Evolutionary conservation across 768 basidiomycete genomes (phyloP), one percentile per base, ranked within the genome.

Genomic region (Boletellus sp.): DNA sequence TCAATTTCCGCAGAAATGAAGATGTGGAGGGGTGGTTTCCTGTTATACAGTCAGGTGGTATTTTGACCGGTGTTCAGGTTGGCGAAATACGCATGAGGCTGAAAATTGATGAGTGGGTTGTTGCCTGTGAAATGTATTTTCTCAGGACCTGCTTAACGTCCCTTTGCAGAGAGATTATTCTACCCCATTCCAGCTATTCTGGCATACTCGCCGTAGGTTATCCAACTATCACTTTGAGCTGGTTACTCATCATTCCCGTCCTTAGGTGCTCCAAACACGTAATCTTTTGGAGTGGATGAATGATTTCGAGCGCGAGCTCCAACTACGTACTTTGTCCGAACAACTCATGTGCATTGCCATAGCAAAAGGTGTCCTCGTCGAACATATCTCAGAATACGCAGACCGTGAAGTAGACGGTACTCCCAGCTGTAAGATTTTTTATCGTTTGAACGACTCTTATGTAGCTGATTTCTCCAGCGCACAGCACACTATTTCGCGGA

Each of bases 21-120:
- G 64, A 71, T 4, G 76, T 89, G 6, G 90, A 94, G 62, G 91
- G 91, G 13, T 94, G 88, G 88, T 93, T 84, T 66, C 86, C 90
- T 13, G 79, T 91, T 3, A 70, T 87, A 45, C 76, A 78, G 37
- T 62, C 71, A 36, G 79, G 76, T 34, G 67, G 74, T 10, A 61
- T 74, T 35, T 69, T 74, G 26, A 72, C 72, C 20, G 78, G 82
- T 57, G 60, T 80, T 38, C 85, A 87, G 60, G 76, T 82, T 6
- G 91, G 91, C 33, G 90, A 93, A 59, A 69, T 93, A 38, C 78
- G 83, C 42, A 68, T 94, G 58, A 85, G 84, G 59, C 63, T 93
- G 43, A 72, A 77, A 51, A 82, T 93, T 10, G 79, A 87, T 51
- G 92, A 94, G 87, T 90, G 52, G 54, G 78, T 73, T 8, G 1